Percentiles rank a stretch among this genome's conserved stretches.
These are phyloP conservation scores for Mrakia hoshinonis DNA, from an alignment of 768 basidiomycete species.

Conservation along the genomic window DNA sequence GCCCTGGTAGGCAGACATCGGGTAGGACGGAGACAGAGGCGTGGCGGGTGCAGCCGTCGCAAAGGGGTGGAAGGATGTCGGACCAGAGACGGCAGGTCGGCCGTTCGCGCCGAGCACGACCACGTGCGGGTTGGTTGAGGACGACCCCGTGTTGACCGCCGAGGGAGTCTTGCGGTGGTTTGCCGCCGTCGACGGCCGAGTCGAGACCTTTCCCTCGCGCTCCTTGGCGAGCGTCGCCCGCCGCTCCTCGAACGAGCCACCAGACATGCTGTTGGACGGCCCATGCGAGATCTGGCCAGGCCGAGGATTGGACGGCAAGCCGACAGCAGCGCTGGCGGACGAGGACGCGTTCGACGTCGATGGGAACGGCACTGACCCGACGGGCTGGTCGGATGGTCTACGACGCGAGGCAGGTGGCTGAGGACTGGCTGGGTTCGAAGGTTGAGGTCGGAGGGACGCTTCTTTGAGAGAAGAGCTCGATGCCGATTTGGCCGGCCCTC, in stretches of 20 bases:
- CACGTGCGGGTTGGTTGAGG: neutral
- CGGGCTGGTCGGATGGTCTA: conserved; percentile 41
- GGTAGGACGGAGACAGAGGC: conserved; percentile 22
- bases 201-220: neutral
- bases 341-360: conserved; percentile 28
- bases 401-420: neutral
- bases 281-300: neutral
- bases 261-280: conserved; percentile 7
- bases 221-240: conserved; percentile 18
- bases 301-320: neutral
- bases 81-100: conserved; percentile 1
- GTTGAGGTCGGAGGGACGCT: neutral
- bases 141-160: neutral
- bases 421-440: neutral
- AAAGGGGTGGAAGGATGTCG: conserved; percentile 24
- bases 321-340: neutral
- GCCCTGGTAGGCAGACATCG: conserved; percentile 1
- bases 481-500: neutral
- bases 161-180: conserved; percentile 4
- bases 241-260: conserved; percentile 28
- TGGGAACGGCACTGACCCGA: conserved; percentile 38
- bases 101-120: conserved; percentile 15
- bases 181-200: neutral
- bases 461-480: conserved; percentile 1
- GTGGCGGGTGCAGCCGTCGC: conserved; percentile 21